Evolutionary conservation across 371 early-diverging fungal species (phyloP), one percentile per base, ranked within the genome.

Genomic region (Batkoa obscura): DNA sequence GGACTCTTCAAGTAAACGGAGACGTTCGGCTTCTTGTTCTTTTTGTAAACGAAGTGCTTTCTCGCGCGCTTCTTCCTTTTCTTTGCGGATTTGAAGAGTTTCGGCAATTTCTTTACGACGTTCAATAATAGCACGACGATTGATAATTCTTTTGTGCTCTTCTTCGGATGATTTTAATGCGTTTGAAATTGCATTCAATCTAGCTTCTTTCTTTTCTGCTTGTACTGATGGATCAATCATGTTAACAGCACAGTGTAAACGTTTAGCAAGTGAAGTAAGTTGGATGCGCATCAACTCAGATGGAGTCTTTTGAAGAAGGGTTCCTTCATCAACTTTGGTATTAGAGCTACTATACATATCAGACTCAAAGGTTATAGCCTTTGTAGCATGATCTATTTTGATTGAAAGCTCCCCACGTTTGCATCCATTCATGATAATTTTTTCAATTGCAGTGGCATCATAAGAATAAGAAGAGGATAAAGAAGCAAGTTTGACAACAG

Each of bases 341-440:
- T 64, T 67, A 68, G 75, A 76, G 50, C 80, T 73, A 36, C 84
- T 71, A 62, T 77, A 76, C 49, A 91, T 75, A 58, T 90, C 81
- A 32, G 87, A 84, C 65, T 90, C 90, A 57, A 96, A 95, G 46
- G 81, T 83, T 58, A 96, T 72, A 55, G 86, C 80, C 60, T 83
- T 82, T n/a, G 88, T 79, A 57, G 80, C 76, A 71, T 95, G 91
- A 70, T 97, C 89, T 57, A 97, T 78, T 56, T 93, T 88, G 63
- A 97, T 90, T 59, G 81, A 80, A 59, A 97, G 75, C 67, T 97
- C 95, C 41, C 93, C 91, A 66, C 87, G 87, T 59, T 90, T 84
- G 70, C 91, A 90, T 37, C 94, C 98, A 66, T 88, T 83, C 90
- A 96, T 90, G 61, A 96, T 84, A 70, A 95, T 91, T 68, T 88